Base-by-base conservation (phyloP, 164 flowering plant genomes). In the Vitis rupestris region DNA sequence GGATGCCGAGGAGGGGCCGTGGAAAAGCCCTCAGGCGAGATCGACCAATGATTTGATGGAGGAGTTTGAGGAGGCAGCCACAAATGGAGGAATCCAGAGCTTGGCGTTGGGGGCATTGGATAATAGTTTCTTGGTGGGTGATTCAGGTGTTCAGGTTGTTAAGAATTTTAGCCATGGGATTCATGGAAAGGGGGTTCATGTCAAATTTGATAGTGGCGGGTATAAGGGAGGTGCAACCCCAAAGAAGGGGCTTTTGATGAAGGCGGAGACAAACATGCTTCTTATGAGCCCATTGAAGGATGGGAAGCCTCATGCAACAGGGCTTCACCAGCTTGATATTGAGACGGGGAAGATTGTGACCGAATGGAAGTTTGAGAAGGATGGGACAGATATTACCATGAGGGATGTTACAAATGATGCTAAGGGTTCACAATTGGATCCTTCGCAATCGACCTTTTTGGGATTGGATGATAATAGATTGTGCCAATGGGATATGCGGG, bases 401-500 rank as follows among this genome's bases (percentile, higher is more conserved):
- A 82, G 72, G 65, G 85, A 82, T 67, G 75, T 82, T 11, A 73
- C 85, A 2, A 75, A 75, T 63, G 81, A 80, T 63, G 58, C 74
- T 1, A 80, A 80, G 31, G 79, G 76, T 16, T 59, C 81, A 0
- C 87, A 79, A 62, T 65, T 83, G 76, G 87, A 83, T 68, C 87
- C 87, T 16, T 81, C 87, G 3, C 80, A 73, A 12, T 79, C 82
- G 10, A 81, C 83, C 0, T 83, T 83, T 70, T 58, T 83, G 76
- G 87, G 87, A 4, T 64, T 83, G 78, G 87, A 81, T 68, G 83
- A 77, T 51, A 83, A 76, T 65, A 79, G 87, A 70, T 63, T 83
- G 64, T 83, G 87, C 19, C 81, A 78, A 48, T 83, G 87, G 87
- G 85, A 81, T 72, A 83, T 81, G 84, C 71, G 87, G 8, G 87